A percentile compares a stretch with the other conserved stretches of the same genome.
These are phyloP conservation scores for Rhizopus sp. DNA, from an alignment of 371 early-diverging fungal species.

Conservation along the genomic window DNA sequence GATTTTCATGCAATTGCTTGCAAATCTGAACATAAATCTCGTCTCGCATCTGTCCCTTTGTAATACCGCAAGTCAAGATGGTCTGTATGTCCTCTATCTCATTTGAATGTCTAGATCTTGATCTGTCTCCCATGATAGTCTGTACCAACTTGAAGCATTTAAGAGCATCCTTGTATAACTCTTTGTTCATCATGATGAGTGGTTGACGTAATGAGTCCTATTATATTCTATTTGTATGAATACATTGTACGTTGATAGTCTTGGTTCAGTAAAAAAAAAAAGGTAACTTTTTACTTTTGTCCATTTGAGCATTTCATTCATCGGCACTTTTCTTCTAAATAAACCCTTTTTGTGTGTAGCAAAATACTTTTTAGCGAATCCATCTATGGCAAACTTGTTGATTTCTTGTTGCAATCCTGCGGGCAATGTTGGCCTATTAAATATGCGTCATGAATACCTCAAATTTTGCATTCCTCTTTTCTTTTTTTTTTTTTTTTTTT, in stretches of 20 bases:
- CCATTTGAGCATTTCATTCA: conserved; percentile 84
- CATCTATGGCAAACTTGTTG: conserved; percentile 83
- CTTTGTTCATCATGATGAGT: conserved; percentile 76
- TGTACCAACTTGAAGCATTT: conserved; percentile 84
- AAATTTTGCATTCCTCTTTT: background rate
- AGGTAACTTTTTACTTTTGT: conserved; percentile 55
- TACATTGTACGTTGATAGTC: no score
- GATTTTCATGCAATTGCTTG: conserved; percentile 88
- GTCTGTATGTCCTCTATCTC: conserved; percentile 69
- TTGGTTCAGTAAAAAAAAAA: no score
- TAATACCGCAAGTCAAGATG: conserved; percentile 75
- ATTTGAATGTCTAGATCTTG: conserved; percentile 30
- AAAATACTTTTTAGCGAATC: conserved; percentile 93
- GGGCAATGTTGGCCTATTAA: conserved; percentile 58
- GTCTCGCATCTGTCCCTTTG: conserved; percentile 79
- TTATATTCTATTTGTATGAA: background rate
- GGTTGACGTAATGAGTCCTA: conserved; percentile 77
- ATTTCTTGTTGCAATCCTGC: conserved; percentile 71
- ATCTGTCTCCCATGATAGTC: conserved; percentile 80
- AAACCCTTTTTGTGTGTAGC: conserved; percentile 83
- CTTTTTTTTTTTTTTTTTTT: background rate
- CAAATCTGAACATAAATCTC: conserved; percentile 95
- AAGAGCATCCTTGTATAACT: conserved; percentile 81
- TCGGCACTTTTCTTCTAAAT: conserved; percentile 81
- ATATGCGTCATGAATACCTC: no score